Base-by-base conservation (phyloP, 179 eudicot species). In the Silene coronaria region DNA sequence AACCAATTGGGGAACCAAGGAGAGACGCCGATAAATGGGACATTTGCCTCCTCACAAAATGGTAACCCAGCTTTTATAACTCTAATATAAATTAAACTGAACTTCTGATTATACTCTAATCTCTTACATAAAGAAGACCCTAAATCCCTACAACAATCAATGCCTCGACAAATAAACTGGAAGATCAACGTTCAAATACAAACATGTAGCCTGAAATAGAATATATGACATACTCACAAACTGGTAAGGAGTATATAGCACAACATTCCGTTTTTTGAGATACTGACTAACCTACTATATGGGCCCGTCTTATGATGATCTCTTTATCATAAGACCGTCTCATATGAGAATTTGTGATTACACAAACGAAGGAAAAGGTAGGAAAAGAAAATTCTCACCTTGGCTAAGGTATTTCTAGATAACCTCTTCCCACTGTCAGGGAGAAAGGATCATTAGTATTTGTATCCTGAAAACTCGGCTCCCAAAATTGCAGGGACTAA, bases 401-500 rank as follows among this genome's bases (percentile, higher is more conserved):
- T 75, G 65, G 75, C 63, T 22, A 9, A 3, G 60, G 13, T 4
- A 32, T 26, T 27, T 61, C 19, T 27, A 45, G 59, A 42, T 22
- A 38, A 58, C 11, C 42, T 42, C 60, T 24, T 73, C 76, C 27
- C 53, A 48, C 61, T 34, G 51, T 24, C 61, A 53, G 73, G 32
- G 58, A 77, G 36, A 51, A 58, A 59, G 61, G 75, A 66, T 73
- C 59, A 6, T 64, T 28, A 71, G 72, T 51, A 74, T 30, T 34
- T 22, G 16, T 53, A 34, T n/a, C 75, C 79, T 74, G 69, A 69
- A 74, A 70, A 76, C 84, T 75, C 58, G 45, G 62, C 70, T 66
- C 16, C 75, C 75, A 79, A 82, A 79, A 79, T 74, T 76, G 85
- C 78, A 79, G 64, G 78, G 75, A 71, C 19, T 68, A 16, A 66